Conservation (phyloP, 257 asterid genomes). For the Coffea canephora region DNA sequence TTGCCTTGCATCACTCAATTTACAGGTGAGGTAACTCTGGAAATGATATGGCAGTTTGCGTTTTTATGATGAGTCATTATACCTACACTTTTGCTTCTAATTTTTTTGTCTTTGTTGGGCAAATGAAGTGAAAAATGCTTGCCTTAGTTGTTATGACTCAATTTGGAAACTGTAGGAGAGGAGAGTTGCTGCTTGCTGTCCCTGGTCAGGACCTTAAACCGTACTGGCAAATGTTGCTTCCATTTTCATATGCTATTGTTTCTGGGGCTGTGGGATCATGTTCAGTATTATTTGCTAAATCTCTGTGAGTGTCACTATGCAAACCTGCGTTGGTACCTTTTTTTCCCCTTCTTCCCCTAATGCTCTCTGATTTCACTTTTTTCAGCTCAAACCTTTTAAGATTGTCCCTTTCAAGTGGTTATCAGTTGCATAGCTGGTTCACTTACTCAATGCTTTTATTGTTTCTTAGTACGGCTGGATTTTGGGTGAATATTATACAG, state of each 20-base stretch:
- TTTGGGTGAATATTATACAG: constrained; percentile 64
- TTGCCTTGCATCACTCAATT: constrained; percentile 60
- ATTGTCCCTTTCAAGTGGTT: constrained; percentile 74
- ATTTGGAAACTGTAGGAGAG: constrained; percentile 61
- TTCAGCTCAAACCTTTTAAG: constrained; percentile 89
- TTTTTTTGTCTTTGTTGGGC: constrained; percentile 4
- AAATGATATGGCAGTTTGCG: constrained; percentile 9
- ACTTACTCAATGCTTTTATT: constrained; percentile 81
- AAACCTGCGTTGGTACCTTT: constrained; percentile 19
- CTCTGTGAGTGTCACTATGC: constrained; percentile 57
- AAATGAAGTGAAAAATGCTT: not conserved
- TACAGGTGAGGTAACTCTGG: constrained; percentile 47
- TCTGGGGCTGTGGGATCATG: constrained; percentile 98
- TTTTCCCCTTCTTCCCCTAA: constrained; percentile 20
- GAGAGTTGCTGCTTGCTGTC: constrained; percentile 56
- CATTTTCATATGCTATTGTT: constrained; percentile 88
- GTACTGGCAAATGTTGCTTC: constrained; percentile 92
- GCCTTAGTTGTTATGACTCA: constrained; percentile 15
- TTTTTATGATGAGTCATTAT: constrained; percentile 7
- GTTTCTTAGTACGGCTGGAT: constrained; percentile 94
- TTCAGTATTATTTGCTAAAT: constrained; percentile 90
- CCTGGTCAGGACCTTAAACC: constrained; percentile 65
- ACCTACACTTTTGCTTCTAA: constrained; percentile 1
- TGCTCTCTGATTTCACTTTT: constrained; percentile 19
- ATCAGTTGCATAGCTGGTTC: constrained; percentile 94